Conservation (phyloP, 1,284 basidiomycete species). For the Phellopilus nigrolimitatus region DNA sequence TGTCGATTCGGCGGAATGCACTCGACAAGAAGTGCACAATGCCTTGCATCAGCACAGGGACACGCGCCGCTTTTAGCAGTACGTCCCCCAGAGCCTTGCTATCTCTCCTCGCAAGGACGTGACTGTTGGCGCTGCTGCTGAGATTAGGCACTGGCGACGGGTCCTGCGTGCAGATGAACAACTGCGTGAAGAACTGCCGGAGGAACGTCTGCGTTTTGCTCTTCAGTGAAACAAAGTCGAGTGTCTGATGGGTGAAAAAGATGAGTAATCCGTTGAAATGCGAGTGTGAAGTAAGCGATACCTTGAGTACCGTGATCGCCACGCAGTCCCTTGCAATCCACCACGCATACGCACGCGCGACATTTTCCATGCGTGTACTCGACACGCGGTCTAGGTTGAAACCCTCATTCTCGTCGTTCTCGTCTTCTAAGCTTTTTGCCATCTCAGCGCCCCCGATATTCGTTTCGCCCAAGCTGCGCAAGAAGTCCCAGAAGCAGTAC, state of each 20-base stretch:
- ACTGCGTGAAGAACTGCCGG: constrained; percentile 57
- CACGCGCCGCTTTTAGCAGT: constrained; percentile 60
- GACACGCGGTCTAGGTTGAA: constrained; percentile 57
- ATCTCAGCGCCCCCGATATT: constrained; percentile 78
- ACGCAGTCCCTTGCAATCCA: constrained; percentile 75
- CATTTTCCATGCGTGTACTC: constrained; percentile 51
- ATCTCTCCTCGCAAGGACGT: constrained; percentile 42
- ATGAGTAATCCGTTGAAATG: not conserved
- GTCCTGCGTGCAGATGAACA: constrained; percentile 50
- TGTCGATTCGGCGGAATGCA: constrained; percentile 36
- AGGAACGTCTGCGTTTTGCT: constrained; percentile 63
- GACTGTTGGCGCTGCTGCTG: constrained; percentile 37
- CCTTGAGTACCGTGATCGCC: constrained; percentile 79
- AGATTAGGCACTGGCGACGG: constrained; percentile 49
- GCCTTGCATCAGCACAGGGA: constrained; percentile 61
- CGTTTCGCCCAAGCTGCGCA: constrained; percentile 86
- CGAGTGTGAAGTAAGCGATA: constrained; percentile 35
- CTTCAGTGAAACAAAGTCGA: constrained; percentile 78
- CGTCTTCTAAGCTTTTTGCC: constrained; percentile 57
- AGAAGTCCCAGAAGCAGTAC: constrained; percentile 96
- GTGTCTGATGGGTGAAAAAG: constrained; percentile 47
- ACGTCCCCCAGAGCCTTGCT: constrained; percentile 65
- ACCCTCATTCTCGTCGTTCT: constrained; percentile 29
- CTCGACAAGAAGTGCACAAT: constrained; percentile 63
- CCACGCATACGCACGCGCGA: constrained; percentile 80